phyloP scores from a whole-genome alignment of 345 rosid species.

The Eucalyptus pauciflora region DNA sequence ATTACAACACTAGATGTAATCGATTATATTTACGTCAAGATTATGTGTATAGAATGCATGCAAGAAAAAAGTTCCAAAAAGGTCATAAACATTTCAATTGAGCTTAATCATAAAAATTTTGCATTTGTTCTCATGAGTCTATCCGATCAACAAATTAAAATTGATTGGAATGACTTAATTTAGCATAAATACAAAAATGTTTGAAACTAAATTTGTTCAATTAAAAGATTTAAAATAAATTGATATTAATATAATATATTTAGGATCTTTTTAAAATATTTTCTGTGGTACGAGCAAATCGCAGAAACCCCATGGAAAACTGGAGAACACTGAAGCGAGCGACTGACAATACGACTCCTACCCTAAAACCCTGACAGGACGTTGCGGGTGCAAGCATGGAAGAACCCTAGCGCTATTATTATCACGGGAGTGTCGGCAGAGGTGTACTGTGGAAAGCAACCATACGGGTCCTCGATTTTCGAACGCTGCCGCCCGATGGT shows the following conservation, averaged over 20 bases:
- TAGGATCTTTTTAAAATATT: rapidly evolving
- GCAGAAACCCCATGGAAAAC: neutral
- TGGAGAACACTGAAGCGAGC: neutral
- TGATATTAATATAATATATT: too few species aligned
- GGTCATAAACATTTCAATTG: too few species aligned
- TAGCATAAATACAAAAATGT: too few species aligned
- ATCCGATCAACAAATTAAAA: too few species aligned
- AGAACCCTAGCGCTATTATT: neutral
- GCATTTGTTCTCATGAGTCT: too few species aligned
- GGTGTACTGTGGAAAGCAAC: neutral
- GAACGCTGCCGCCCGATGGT: neutral
- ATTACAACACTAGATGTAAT: neutral
- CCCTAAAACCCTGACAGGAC: neutral
- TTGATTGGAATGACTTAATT: too few species aligned
- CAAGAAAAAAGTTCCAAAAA: too few species aligned
- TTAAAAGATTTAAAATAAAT: rapidly evolving
- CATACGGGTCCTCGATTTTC: neutral
- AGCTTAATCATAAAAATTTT: too few species aligned
- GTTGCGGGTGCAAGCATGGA: neutral
- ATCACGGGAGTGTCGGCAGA: neutral
- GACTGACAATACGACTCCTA: neutral
- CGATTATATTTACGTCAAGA: neutral
- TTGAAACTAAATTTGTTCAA: too few species aligned
- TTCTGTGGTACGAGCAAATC: neutral
- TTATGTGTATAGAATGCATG: too few species aligned